Evolutionary conservation across 768 basidiomycete species (phyloP).

Genomic region (Tylopilus subfusipes): DNA sequence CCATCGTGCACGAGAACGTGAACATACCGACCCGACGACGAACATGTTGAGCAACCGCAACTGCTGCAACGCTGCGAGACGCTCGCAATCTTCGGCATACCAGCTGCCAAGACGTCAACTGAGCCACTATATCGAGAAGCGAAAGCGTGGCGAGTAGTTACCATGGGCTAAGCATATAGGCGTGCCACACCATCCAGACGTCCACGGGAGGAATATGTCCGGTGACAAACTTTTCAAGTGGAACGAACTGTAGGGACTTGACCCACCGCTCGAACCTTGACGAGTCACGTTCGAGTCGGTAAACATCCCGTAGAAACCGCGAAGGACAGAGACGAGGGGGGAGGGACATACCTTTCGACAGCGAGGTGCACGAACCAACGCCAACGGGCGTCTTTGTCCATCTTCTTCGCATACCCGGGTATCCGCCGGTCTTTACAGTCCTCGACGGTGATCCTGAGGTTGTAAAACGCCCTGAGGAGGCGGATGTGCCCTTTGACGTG

Average conservation of each 20-base stretch:
- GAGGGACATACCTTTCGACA: conserved; percentile 32
- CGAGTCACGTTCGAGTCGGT: too few species aligned
- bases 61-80: conserved; percentile 23
- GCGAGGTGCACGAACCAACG: conserved; percentile 40
- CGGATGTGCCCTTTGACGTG: conserved; percentile 36
- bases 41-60: conserved; percentile 26
- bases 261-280: conserved; percentile 37
- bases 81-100: conserved; percentile 34
- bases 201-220: conserved; percentile 35
- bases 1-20: neutral
- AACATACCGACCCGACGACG: conserved; percentile 30
- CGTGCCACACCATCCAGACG: conserved; percentile 44
- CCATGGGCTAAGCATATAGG: conserved; percentile 39
- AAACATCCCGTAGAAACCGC: neutral
- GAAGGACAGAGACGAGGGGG: neutral
- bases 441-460: conserved; percentile 29
- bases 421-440: conserved; percentile 26
- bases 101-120: conserved; percentile 20
- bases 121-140: neutral
- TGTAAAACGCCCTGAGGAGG: conserved; percentile 33
- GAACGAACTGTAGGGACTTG: conserved; percentile 19
- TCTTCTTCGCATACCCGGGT: conserved; percentile 21
- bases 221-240: conserved; percentile 26
- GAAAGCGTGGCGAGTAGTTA: conserved; percentile 3
- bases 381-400: conserved; percentile 34